Percentiles rank a stretch among this genome's conserved stretches.
Conservation (phyloP, 257 asterid genomes). For the Ehretia macrophylla region DNA sequence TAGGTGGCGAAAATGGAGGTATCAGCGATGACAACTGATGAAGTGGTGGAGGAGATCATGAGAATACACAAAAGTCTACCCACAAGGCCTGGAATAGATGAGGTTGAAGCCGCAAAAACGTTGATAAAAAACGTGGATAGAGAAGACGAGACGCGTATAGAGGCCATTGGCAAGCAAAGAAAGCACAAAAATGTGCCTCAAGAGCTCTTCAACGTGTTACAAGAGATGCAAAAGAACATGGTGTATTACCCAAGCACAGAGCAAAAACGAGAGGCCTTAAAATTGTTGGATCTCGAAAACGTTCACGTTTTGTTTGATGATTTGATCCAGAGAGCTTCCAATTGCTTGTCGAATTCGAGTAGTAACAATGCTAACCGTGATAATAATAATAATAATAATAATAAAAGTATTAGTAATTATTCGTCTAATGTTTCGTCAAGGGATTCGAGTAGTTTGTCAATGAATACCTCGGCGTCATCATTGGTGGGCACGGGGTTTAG, state of each 20-base stretch:
- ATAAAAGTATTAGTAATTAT: conserved; percentile 10
- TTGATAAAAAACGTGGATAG: conserved; percentile 65
- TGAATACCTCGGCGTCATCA: conserved; percentile 27
- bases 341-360: conserved; percentile 34
- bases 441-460: conserved; percentile 27
- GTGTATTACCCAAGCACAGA: conserved; percentile 66
- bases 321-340: conserved; percentile 80
- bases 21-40: conserved; percentile 34
- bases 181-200: conserved; percentile 66
- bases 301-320: conserved; percentile 66
- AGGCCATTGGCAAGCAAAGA: conserved; percentile 50
- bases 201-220: conserved; percentile 60
- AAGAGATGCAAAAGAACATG: conserved; percentile 59
- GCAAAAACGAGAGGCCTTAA: conserved; percentile 61
- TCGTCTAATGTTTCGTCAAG: conserved; percentile 16
- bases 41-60: conserved; percentile 73
- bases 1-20: not conserved
- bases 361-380: no score
- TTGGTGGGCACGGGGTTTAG: conserved; percentile 26
- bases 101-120: conserved; percentile 63
- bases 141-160: conserved; percentile 66
- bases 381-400: no score
- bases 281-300: conserved; percentile 65
- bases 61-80: conserved; percentile 68
- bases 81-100: conserved; percentile 72